phyloP scores from a whole-genome alignment of 495 filamentous ascomycete species.

The Tuber magnatum region DNA sequence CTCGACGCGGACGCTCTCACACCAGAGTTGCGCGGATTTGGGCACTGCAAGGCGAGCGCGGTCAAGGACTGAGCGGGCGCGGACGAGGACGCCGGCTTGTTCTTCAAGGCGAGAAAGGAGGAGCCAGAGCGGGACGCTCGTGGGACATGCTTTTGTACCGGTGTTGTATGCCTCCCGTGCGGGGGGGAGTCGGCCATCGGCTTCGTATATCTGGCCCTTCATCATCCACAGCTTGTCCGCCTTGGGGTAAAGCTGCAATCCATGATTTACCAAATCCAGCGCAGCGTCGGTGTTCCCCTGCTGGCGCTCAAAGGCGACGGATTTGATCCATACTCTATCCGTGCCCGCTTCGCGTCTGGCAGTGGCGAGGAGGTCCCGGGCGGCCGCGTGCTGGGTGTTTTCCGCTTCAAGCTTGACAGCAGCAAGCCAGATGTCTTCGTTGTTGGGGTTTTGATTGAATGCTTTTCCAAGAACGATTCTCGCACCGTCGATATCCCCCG shows the following conservation, averaged over 20 bases:
- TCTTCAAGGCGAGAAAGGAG: constrained; percentile 84
- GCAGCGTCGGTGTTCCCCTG: constrained; percentile 69
- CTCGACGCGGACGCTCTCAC: constrained; percentile 85
- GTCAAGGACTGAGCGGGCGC: constrained; percentile 87
- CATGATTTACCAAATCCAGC: constrained; percentile 78
- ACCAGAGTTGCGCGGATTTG: constrained; percentile 78
- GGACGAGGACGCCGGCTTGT: constrained; percentile 71
- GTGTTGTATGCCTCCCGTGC: constrained; percentile 86
- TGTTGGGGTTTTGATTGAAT: constrained; percentile 87
- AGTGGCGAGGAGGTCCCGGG: constrained; percentile 67
- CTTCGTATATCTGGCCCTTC: constrained; percentile 95
- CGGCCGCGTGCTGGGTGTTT: constrained; percentile 68
- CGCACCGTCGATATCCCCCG: constrained; percentile 76
- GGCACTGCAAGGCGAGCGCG: constrained; percentile 77
- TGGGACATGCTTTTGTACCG: constrained; percentile 77
- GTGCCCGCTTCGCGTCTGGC: constrained; percentile 83
- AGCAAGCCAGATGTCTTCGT: constrained; percentile 94
- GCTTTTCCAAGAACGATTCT: constrained; percentile 73
- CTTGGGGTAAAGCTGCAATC: constrained; percentile 76
- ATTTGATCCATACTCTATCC: constrained; percentile 94
- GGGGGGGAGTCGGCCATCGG: constrained; percentile 64
- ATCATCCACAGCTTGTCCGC: constrained; percentile 93
- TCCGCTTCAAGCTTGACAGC: constrained; percentile 94
- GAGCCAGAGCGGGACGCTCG: constrained; percentile 80
- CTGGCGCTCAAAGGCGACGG: constrained; percentile 82